Conservation (phyloP, 148 eudicot genomes). For the Arbutus unedo region DNA sequence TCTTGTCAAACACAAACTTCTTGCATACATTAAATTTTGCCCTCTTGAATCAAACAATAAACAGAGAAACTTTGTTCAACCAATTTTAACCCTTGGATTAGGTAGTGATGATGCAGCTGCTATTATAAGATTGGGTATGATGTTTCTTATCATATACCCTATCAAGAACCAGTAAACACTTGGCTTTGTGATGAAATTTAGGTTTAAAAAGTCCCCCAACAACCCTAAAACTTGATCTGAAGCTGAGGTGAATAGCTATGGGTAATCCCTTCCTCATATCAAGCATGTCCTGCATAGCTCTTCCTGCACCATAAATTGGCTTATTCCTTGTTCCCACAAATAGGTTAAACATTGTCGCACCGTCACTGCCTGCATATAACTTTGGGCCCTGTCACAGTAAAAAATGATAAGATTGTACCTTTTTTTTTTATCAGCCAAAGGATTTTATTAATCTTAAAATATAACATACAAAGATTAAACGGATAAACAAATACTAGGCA, state of each 20-base stretch:
- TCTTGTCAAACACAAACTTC: too few species aligned
- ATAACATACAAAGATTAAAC: too few species aligned
- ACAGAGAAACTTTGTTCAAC: too few species aligned
- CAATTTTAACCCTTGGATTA: background rate
- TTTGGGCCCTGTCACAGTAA: constrained; percentile 34
- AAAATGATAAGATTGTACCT: too few species aligned
- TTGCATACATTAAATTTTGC: too few species aligned
- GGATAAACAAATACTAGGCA: too few species aligned
- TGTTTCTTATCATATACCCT: constrained; percentile 36
- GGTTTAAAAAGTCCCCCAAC: constrained; percentile 42
- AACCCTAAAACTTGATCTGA: constrained; percentile 40
- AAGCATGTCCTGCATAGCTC: constrained; percentile 68
- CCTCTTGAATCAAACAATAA: too few species aligned
- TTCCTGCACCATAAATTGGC: constrained; percentile 77
- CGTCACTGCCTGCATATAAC: constrained; percentile 36
- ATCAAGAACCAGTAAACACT: constrained; percentile 43
- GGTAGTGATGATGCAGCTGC: constrained; percentile 26
- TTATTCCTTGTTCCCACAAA: constrained; percentile 43
- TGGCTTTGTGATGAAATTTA: constrained; percentile 46
- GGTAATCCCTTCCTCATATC: constrained; percentile 46
- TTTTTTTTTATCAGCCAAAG: too few species aligned
- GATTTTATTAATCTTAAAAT: too few species aligned
- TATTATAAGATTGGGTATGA: constrained; percentile 37
- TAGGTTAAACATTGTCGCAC: constrained; percentile 27
- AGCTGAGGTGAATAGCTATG: constrained; percentile 26